A percentile compares a stretch with the other conserved stretches of the same genome.
Conservation (phyloP, 495 filamentous ascomycete genomes). For the Penicillium nucicola region DNA sequence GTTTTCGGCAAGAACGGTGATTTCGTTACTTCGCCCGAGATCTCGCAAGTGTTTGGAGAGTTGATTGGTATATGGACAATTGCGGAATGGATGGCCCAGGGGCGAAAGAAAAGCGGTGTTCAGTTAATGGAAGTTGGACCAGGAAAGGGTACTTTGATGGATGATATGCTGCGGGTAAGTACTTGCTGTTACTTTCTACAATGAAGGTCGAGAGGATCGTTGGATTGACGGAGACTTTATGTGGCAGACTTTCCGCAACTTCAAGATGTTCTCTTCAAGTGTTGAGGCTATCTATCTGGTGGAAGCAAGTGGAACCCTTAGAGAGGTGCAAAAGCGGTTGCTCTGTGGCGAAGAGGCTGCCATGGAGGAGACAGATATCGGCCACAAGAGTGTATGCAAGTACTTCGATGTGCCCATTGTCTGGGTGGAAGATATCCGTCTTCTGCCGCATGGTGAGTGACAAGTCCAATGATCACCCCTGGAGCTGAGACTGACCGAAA, state of each 20-base stretch:
- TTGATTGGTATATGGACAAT: constrained; percentile 91
- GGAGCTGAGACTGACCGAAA: neutral
- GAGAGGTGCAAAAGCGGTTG: constrained; percentile 71
- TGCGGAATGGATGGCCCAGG: constrained; percentile 93
- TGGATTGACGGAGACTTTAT: neutral
- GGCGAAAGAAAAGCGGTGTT: constrained; percentile 62
- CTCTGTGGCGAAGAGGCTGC: constrained; percentile 74
- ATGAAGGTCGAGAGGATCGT: neutral
- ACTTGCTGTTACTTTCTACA: neutral
- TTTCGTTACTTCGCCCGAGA: constrained; percentile 95
- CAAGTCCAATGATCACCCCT: neutral
- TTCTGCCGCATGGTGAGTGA: constrained; percentile 65
- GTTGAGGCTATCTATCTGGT: constrained; percentile 88
- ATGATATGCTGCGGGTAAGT: constrained; percentile 85
- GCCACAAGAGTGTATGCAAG: constrained; percentile 73
- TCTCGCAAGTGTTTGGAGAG: constrained; percentile 95
- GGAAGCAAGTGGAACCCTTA: constrained; percentile 76
- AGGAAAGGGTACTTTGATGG: constrained; percentile 94
- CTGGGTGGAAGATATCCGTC: constrained; percentile 89
- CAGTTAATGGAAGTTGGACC: constrained; percentile 92
- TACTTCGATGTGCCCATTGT: constrained; percentile 66
- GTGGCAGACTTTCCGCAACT: constrained; percentile 73
- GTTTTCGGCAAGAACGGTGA: constrained; percentile 90
- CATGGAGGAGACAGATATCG: constrained; percentile 70
- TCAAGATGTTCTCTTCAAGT: constrained; percentile 70